Conservation (phyloP, 2,329 filamentous ascomycete species). For the Westerdykella sp. region DNA sequence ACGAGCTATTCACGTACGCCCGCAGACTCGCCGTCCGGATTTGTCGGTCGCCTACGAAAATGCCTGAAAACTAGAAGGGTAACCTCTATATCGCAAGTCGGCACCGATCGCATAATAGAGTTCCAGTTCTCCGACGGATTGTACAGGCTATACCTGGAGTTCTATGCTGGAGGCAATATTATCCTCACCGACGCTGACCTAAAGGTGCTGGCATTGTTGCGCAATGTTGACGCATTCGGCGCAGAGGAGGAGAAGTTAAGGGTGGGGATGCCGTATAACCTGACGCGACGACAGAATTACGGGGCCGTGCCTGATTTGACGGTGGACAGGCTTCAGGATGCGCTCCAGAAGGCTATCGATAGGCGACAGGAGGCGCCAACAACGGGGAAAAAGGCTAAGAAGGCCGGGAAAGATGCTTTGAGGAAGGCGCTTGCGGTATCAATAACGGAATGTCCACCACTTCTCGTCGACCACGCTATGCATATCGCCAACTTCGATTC, state of each 20-base stretch:
- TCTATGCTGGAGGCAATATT: constrained; percentile 93
- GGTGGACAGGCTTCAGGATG: constrained; percentile 62
- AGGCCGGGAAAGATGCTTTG: constrained; percentile 67
- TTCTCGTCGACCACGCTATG: constrained; percentile 81
- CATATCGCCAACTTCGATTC: constrained; percentile 64
- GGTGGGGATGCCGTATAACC: constrained; percentile 68
- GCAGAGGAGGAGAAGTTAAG: constrained; percentile 79
- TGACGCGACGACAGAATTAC: constrained; percentile 81
- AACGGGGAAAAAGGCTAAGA: constrained; percentile 59
- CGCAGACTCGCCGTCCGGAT: constrained; percentile 73
- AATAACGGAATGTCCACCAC: constrained; percentile 82
- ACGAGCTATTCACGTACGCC: constrained; percentile 86
- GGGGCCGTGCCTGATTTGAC: constrained; percentile 68
- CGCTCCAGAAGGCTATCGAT: constrained; percentile 60
- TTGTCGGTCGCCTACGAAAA: constrained; percentile 80
- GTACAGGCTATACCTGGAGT: constrained; percentile 85
- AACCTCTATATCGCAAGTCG: constrained; percentile 75
- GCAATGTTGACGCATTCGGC: constrained; percentile 67
- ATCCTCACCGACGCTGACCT: constrained; percentile 81
- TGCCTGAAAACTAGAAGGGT: constrained; percentile 79
- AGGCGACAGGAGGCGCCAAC: constrained; percentile 49
- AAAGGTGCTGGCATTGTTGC: constrained; percentile 73
- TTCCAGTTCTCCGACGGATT: constrained; percentile 87
- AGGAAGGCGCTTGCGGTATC: constrained; percentile 74
- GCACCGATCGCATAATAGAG: constrained; percentile 89